Percentiles rank a stretch among this genome's conserved stretches.
These are phyloP conservation scores for Penicillium paxilli DNA, from an alignment of 495 filamentous ascomycete species.

Conservation along the genomic window DNA sequence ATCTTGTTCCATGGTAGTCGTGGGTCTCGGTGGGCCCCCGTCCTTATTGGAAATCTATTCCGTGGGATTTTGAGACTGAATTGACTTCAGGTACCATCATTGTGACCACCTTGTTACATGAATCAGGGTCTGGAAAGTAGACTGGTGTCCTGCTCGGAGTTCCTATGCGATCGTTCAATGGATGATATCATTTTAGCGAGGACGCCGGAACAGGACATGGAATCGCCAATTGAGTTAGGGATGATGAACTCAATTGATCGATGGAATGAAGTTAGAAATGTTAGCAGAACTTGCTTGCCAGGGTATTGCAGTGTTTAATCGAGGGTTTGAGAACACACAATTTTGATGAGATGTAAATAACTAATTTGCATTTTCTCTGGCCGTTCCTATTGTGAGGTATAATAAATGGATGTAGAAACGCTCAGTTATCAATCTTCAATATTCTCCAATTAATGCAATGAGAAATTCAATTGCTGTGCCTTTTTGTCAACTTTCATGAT, in stretches of 20 bases:
- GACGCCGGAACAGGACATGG: background rate
- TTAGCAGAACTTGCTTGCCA: too few species aligned
- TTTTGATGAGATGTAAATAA: background rate
- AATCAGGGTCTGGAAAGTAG: background rate
- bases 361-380: background rate
- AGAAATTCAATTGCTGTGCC: background rate
- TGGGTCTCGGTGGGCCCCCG: background rate
- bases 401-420: background rate
- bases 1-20: conserved; percentile 8
- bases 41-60: conserved; percentile 23
- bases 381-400: background rate
- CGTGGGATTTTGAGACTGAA: conserved; percentile 7
- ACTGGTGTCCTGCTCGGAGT: conserved; percentile 13
- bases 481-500: background rate
- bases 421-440: background rate
- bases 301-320: too few species aligned
- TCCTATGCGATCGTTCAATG: conserved; percentile 13
- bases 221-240: background rate
- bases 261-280: too few species aligned
- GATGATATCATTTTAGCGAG: background rate
- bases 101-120: conserved; percentile 22
- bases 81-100: conserved; percentile 15
- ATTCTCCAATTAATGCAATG: background rate
- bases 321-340: too few species aligned
- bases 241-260: background rate